phyloP scores from a whole-genome alignment of 2,329 filamentous ascomycete genomes.

The Ascochyta lentis region DNA sequence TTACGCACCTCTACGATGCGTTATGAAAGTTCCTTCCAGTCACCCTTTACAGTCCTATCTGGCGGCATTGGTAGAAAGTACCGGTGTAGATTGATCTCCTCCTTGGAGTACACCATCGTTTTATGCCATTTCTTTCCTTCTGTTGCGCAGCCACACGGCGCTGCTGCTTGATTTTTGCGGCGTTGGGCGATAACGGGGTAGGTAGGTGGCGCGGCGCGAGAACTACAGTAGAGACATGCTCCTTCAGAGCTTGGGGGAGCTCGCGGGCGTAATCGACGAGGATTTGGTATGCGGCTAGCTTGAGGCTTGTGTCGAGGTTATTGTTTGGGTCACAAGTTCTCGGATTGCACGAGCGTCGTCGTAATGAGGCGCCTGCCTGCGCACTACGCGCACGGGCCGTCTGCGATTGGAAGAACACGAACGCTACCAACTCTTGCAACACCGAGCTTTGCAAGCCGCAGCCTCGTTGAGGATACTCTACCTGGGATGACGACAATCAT shows the following conservation, averaged over 20 bases:
- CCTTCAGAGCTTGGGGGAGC: background rate
- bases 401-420: no score
- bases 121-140: slow-evolving; percentile 3
- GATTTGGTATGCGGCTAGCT: background rate
- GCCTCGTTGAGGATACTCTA: no score
- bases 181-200: slow-evolving; percentile 1
- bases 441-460: no score
- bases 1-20: slow-evolving; percentile 7
- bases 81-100: slow-evolving; percentile 9
- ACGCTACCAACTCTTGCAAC: no score
- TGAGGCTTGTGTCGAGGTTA: background rate
- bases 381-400: no score
- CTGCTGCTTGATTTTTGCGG: background rate
- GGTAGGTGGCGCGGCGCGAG: background rate
- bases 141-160: background rate
- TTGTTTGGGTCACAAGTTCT: slow-evolving; percentile 52
- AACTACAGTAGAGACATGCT: background rate
- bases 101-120: slow-evolving; percentile 2
- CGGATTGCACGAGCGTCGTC: slow-evolving; percentile 63
- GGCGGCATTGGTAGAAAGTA: slow-evolving; percentile 8
- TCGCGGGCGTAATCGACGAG: background rate
- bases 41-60: background rate
- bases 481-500: no score
- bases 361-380: slow-evolving; percentile 63
- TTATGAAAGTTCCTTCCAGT: slow-evolving; percentile 5